Evolutionary conservation across 495 filamentous ascomycete species (phyloP).

Genomic region (Clohesyomyces aquaticus): DNA sequence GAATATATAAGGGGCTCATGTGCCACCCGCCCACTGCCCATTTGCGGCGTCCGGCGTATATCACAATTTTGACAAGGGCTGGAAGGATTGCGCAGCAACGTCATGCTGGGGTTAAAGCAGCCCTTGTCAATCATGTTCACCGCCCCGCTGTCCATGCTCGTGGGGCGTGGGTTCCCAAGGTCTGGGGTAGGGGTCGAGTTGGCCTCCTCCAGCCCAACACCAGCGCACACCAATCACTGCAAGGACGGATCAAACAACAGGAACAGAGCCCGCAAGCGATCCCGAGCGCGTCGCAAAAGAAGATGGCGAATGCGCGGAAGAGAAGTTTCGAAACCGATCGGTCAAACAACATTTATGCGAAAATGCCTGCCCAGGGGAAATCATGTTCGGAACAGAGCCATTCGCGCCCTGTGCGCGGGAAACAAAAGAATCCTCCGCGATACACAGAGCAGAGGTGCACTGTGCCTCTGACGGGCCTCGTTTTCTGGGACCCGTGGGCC

Average conservation of each 20-base stretch:
- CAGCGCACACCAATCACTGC: background rate
- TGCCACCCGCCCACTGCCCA: background rate
- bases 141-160: background rate
- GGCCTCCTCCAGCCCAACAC: background rate
- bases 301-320: background rate
- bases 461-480: conserved; percentile 8
- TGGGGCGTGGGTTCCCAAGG: background rate
- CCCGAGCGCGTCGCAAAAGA: background rate
- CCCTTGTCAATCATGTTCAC: background rate
- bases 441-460: background rate
- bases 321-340: background rate
- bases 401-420: background rate
- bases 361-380: background rate
- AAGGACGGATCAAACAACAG: background rate
- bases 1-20: background rate
- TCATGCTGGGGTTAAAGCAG: background rate
- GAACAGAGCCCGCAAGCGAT: background rate
- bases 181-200: background rate
- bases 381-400: background rate
- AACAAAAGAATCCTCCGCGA: background rate
- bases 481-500: conserved; percentile 13
- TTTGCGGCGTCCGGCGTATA: too few relatives aligned
- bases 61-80: background rate
- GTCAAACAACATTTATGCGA: background rate
- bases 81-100: background rate